Base-by-base conservation (phyloP, 2,329 filamentous ascomycete genomes). In the Sclerotinia trifoliorum region DNA sequence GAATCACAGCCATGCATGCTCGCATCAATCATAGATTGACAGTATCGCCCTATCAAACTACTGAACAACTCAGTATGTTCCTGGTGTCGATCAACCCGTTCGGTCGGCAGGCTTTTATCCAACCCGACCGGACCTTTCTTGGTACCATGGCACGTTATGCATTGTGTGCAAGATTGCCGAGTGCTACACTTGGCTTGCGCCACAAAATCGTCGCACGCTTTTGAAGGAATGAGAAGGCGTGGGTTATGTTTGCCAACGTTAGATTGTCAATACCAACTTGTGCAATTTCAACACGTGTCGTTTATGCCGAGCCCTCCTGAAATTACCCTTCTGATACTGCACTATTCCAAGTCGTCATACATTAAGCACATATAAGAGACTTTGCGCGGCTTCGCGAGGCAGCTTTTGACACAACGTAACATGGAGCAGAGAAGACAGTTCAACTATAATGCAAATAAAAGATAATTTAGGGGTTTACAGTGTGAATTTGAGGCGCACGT, bases 151-250 rank as follows among this genome's bases (percentile, higher is more conserved):
- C 2, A n/a, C 54, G 4, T 19, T 39, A n/a, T 15, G 21, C 54
- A 32, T 21, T 32, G 54, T 39, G 35, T 26, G 24, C 56, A 58
- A 58, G 56, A 58, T 58, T 58, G 39, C 56, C 56, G 56, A 57
- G 32, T 39, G 15, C 32, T 39, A 42, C 32, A 24, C 39, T 24
- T 26, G 35, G 56, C 56, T 58, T 49, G 21, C 26, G 21, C 26
- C 26, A 24, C 26, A 35, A 3, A 2, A 42, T 19, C 11, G 19
- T 46, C 21, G 0, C 29, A 35, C n/a, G 19, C 52, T 35, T 58
- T 44, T 29, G 39, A 42, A 15, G 46, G 19, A 32, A 54, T 17
- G 42, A 4, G 11, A 5, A n/a, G 26, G 26, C 19, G 29, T 54
- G 24, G 3, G 17, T 26, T 19, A 58, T 13, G n/a, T 58, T 17